Conservation (phyloP, 2,329 filamentous ascomycete species). For the Verticillium nubilum region DNA sequence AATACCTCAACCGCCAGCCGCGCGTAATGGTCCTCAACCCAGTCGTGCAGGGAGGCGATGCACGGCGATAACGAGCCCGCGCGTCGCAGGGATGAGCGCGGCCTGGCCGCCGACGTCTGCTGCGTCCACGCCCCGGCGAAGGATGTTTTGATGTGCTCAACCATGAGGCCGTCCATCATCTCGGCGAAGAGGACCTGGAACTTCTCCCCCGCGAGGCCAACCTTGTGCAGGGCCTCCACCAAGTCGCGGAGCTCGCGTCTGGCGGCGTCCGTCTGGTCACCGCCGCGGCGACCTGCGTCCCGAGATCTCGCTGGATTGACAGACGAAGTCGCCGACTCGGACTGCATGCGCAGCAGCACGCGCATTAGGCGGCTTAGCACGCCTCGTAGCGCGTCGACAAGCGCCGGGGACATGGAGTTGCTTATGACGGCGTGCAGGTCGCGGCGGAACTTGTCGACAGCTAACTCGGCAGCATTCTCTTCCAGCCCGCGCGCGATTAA, state of each 20-base stretch:
- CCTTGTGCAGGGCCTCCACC: conserved; percentile 53
- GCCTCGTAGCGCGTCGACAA: conserved; percentile 47
- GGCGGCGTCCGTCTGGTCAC: conserved; percentile 28
- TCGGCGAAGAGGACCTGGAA: conserved; percentile 69
- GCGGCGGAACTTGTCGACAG: conserved; percentile 46
- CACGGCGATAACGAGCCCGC: conserved; percentile 41
- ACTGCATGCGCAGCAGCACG: conserved; percentile 28
- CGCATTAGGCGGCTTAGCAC: conserved; percentile 49
- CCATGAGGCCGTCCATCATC: conserved; percentile 62
- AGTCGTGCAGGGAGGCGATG: conserved; percentile 54
- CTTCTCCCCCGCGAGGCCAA: conserved; percentile 63
- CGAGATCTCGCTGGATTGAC: conserved; percentile 6
- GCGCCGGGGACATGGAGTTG: conserved; percentile 51
- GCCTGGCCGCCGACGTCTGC: conserved; percentile 8
- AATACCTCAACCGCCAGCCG: conserved; percentile 60
- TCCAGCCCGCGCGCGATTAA: conserved; percentile 44
- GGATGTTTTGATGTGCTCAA: conserved; percentile 53
- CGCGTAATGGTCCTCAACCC: conserved; percentile 64
- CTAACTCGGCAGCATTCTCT: conserved; percentile 27
- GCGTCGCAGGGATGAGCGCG: conserved; percentile 13
- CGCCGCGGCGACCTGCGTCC: conserved; percentile 14
- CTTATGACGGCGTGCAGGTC: conserved; percentile 62
- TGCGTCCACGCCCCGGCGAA: conserved; percentile 58
- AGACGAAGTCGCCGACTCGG: not conserved
- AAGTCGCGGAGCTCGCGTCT: conserved; percentile 49